A percentile compares a stretch with the other conserved stretches of the same genome.
phyloP scores from a whole-genome alignment of 768 basidiomycete species.

The Hericium coralloides region DNA sequence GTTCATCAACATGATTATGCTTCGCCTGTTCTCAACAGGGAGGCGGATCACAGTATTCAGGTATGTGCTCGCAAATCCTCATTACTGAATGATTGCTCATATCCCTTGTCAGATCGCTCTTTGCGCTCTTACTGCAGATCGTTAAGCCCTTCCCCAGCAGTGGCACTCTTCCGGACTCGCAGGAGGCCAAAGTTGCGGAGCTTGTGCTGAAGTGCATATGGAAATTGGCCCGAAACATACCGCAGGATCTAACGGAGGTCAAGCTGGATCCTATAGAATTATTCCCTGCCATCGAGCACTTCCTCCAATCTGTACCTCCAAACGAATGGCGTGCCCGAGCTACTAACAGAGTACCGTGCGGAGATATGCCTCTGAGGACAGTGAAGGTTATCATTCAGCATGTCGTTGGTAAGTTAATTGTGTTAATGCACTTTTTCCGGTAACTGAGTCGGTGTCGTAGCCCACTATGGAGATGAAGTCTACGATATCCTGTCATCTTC shows the following conservation, averaged over 20 bases:
- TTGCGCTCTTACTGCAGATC: constrained; percentile 73
- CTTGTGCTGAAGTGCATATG: constrained; percentile 94
- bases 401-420: constrained; percentile 69
- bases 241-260: constrained; percentile 77
- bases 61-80: constrained; percentile 33
- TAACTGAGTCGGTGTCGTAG: constrained; percentile 27
- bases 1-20: constrained; percentile 97
- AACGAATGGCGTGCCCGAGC: constrained; percentile 94
- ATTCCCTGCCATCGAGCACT: constrained; percentile 88
- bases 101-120: constrained; percentile 49
- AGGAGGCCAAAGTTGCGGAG: constrained; percentile 84
- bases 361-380: constrained; percentile 95
- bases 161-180: constrained; percentile 63
- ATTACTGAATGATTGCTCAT: not conserved
- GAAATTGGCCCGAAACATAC: constrained; percentile 94
- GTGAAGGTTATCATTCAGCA: constrained; percentile 99
- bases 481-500: constrained; percentile 86
- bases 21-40: constrained; percentile 87
- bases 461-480: constrained; percentile 79
- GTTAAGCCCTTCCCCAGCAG: constrained; percentile 76
- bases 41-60: constrained; percentile 86
- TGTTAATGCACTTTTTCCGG: not conserved
- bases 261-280: constrained; percentile 81
- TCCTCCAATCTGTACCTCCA: constrained; percentile 87
- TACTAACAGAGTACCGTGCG: constrained; percentile 85